phyloP scores from a whole-genome alignment of 257 asterid genomes.

The Solanum habrochaites region DNA sequence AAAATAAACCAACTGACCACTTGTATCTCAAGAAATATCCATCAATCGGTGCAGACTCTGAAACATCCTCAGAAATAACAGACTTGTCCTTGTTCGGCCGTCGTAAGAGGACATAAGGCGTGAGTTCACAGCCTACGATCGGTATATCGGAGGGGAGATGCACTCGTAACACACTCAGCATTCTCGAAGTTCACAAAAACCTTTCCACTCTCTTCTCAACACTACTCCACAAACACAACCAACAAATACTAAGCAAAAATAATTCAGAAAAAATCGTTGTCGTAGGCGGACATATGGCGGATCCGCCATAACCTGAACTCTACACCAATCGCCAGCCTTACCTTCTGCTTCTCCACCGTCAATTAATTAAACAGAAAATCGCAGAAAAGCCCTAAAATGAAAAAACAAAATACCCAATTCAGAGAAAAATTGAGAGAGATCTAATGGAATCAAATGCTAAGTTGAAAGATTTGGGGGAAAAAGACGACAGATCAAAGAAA shows the following conservation, averaged over 20 bases:
- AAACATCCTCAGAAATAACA: conserved; percentile 38
- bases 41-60: conserved; percentile 35
- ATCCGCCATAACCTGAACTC: conserved; percentile 55
- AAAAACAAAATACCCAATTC: not conserved
- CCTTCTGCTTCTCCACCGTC: not conserved
- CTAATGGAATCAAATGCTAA: not conserved
- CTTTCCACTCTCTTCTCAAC: conserved; percentile 1
- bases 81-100: conserved; percentile 30
- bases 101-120: conserved; percentile 72
- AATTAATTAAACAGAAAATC: conserved; percentile 7
- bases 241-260: not conserved
- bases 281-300: conserved; percentile 42
- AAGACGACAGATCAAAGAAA: not conserved
- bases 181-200: conserved; percentile 9
- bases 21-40: conserved; percentile 22
- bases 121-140: conserved; percentile 88
- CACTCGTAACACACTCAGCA: conserved; percentile 68
- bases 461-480: not conserved
- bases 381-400: not conserved
- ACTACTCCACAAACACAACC: conserved; percentile 1
- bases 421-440: not conserved
- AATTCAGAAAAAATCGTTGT: not conserved
- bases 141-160: conserved; percentile 96
- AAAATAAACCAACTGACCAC: conserved; percentile 6
- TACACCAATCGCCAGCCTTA: conserved; percentile 43